Evolutionary conservation across 1,284 basidiomycete genomes (phyloP).

Genomic region (Fomitiporia mediterranea): DNA sequence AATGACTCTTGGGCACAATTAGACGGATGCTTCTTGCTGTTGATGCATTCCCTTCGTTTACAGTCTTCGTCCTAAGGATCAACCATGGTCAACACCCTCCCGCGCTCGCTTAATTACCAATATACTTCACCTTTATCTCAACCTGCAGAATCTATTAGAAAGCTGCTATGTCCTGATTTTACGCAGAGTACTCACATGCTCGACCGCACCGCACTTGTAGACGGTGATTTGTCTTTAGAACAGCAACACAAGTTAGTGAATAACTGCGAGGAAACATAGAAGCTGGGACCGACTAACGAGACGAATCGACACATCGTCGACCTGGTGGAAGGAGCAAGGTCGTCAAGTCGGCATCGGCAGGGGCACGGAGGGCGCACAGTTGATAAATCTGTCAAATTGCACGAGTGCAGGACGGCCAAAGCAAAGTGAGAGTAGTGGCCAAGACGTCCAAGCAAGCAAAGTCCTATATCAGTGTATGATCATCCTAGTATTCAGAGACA

Average conservation of each 20-base stretch:
- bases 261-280: too few relatives aligned
- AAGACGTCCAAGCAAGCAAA: too few relatives aligned
- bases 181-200: constrained; percentile 3
- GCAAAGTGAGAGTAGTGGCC: too few relatives aligned
- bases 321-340: too few relatives aligned
- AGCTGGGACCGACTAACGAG: constrained; percentile 3
- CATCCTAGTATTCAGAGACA: too few relatives aligned
- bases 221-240: not conserved
- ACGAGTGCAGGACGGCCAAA: too few relatives aligned
- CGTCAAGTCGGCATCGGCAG: too few relatives aligned
- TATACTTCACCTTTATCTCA: not conserved
- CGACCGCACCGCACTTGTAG: constrained; percentile 8
- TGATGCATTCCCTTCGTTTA: constrained; percentile 2
- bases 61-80: not conserved
- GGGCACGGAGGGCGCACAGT: not conserved
- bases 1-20: not conserved
- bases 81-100: not conserved
- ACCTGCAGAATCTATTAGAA: not conserved
- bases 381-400: too few relatives aligned
- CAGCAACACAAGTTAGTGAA: not conserved
- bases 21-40: not conserved
- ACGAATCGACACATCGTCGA: constrained; percentile 4
- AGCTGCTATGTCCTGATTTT: too few relatives aligned
- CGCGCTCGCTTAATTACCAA: too few relatives aligned
- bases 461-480: too few relatives aligned